Evolutionary conservation across 169 alveolate species (phyloP).

Genomic region (Plasmodium reichenowi): DNA sequence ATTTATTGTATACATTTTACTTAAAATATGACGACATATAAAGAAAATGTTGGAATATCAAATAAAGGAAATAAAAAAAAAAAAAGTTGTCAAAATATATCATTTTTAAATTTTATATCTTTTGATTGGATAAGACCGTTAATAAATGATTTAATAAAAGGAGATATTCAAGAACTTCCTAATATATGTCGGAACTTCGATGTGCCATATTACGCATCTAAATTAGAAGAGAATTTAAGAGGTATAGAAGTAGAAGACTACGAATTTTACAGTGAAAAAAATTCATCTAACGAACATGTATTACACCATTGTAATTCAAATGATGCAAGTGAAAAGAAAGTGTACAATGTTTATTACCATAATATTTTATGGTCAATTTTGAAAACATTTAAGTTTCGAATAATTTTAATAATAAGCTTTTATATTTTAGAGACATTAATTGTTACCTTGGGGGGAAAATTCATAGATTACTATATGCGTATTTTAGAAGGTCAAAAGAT

Average conservation of each 20-base stretch:
- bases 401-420: slow-evolving; percentile 41
- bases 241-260: slow-evolving; percentile 28
- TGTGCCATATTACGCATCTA: slow-evolving; percentile 22
- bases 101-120: slow-evolving; percentile 38
- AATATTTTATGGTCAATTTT: slow-evolving; percentile 47
- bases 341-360: slow-evolving; percentile 41
- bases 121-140: slow-evolving; percentile 48
- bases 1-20: too few relatives aligned
- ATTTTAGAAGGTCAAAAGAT: slow-evolving; percentile 41
- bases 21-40: slow-evolving; percentile 29
- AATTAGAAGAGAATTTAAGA: slow-evolving; percentile 55
- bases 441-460: slow-evolving; percentile 20
- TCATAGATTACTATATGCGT: slow-evolving; percentile 30
- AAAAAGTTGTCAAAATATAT: slow-evolving; percentile 16
- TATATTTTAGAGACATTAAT: slow-evolving; percentile 37
- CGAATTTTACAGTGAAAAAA: slow-evolving; percentile 7
- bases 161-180: slow-evolving; percentile 32
- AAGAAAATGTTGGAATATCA: slow-evolving; percentile 2
- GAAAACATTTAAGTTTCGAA: slow-evolving; percentile 49
- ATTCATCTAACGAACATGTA: background rate
- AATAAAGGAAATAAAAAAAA: slow-evolving; percentile 21
- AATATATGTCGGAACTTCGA: slow-evolving; percentile 10
- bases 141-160: slow-evolving; percentile 28
- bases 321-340: slow-evolving; percentile 8
- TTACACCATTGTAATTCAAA: slow-evolving; percentile 8